Evolutionary conservation across 2,329 filamentous ascomycete species (phyloP).

Genomic region (Phialemonium atrogriseum): DNA sequence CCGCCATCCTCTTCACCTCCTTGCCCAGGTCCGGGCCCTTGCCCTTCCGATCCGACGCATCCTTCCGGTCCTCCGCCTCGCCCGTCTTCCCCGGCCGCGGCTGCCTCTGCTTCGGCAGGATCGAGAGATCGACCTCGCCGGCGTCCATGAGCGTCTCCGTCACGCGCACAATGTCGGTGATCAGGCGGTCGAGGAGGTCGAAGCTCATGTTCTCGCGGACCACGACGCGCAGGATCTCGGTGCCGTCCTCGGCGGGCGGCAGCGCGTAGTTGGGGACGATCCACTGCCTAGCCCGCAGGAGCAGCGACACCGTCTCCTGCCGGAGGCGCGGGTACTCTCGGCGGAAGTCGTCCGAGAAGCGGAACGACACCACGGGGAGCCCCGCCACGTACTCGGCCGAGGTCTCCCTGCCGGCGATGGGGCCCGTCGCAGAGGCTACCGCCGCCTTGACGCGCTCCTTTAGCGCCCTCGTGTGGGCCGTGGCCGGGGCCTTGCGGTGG

Average conservation of each 20-base stretch:
- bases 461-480: conserved; percentile 23
- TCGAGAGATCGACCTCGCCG: conserved; percentile 40
- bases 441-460: conserved; percentile 8
- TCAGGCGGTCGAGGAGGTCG: conserved; percentile 56
- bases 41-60: conserved; percentile 1
- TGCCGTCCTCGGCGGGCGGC: conserved; percentile 51
- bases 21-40: conserved; percentile 3
- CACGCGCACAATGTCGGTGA: conserved; percentile 50
- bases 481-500: conserved; percentile 44
- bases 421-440: conserved; percentile 11
- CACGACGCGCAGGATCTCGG: conserved; percentile 60
- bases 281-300: conserved; percentile 59
- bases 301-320: conserved; percentile 53
- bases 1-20: conserved; percentile 14
- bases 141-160: conserved; percentile 53
- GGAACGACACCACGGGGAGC: conserved; percentile 61
- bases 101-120: conserved; percentile 26
- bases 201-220: conserved; percentile 60
- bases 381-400: conserved; percentile 56
- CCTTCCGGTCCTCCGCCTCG: conserved; percentile 2
- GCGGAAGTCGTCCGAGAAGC: conserved; percentile 52
- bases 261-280: conserved; percentile 65
- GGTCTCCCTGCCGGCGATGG: conserved; percentile 32
- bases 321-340: conserved; percentile 53
- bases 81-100: conserved; percentile 7